Evolutionary conservation across 257 asterid species (phyloP).

Genomic region (Przewalskia tangutica): DNA sequence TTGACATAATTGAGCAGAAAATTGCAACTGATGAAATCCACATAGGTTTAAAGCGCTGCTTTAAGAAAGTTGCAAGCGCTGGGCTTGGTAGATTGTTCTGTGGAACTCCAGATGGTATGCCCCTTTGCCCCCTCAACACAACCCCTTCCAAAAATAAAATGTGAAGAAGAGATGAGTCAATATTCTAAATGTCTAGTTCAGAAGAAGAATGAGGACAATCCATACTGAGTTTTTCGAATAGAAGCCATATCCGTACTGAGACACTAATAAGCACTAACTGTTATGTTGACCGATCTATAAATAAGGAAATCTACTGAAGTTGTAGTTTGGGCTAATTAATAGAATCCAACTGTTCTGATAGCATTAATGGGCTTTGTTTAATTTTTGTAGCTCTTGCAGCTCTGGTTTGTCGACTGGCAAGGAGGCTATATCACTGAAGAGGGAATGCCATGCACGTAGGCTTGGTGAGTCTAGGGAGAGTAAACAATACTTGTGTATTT

Average conservation of each 20-base stretch:
- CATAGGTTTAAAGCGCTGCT: not conserved
- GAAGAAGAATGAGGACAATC: not conserved
- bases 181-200: not conserved
- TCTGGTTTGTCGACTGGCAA: slow-evolving; percentile 53
- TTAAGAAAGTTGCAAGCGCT: not conserved
- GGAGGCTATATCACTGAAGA: slow-evolving; percentile 44
- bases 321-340: not conserved
- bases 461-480: slow-evolving; percentile 36
- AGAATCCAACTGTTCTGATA: not conserved
- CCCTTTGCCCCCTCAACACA: not conserved
- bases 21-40: not conserved
- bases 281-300: not conserved
- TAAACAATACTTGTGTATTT: not conserved
- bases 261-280: not conserved
- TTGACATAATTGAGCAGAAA: not conserved
- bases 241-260: not conserved
- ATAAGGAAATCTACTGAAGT: not conserved
- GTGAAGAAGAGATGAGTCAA: not conserved
- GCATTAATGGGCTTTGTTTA: not conserved
- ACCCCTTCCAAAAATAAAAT: not conserved
- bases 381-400: slow-evolving; percentile 55
- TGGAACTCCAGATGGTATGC: not conserved
- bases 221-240: not conserved
- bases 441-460: slow-evolving; percentile 57
- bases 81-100: not conserved